phyloP scores from a whole-genome alignment of 2,329 filamentous ascomycete species.

The Madurella fahalii region DNA sequence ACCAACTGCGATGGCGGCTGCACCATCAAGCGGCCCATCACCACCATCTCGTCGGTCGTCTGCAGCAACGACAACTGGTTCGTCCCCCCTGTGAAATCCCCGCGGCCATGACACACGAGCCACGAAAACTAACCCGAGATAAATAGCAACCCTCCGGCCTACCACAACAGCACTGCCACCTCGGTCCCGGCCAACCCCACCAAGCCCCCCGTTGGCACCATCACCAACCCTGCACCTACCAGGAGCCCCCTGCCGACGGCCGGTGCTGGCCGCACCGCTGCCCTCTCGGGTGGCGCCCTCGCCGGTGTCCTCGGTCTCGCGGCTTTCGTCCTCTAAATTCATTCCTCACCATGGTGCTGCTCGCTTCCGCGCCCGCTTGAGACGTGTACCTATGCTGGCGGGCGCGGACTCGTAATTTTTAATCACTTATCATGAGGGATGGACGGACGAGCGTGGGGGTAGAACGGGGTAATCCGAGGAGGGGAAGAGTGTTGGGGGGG shows the following conservation, averaged over 20 bases:
- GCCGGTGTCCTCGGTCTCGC: slow-evolving; percentile 58
- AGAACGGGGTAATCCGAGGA: background rate
- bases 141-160: slow-evolving; percentile 26
- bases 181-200: slow-evolving; percentile 31
- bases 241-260: slow-evolving; percentile 43
- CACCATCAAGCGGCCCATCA: slow-evolving; percentile 59
- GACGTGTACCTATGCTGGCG: background rate
- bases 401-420: slow-evolving; percentile 6
- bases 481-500: background rate
- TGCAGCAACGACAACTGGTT: slow-evolving; percentile 49
- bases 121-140: too few species aligned
- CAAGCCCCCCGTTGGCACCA: slow-evolving; percentile 30
- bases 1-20: slow-evolving; percentile 60
- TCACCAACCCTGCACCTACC: slow-evolving; percentile 17
- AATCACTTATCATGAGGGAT: slow-evolving; percentile 1
- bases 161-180: slow-evolving; percentile 38
- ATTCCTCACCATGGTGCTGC: slow-evolving; percentile 1
- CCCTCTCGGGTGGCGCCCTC: slow-evolving; percentile 55
- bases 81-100: slow-evolving; percentile 22
- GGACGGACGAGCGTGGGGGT: background rate
- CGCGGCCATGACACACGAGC: too few species aligned
- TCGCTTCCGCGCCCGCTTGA: background rate
- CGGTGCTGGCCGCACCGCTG: slow-evolving; percentile 53
- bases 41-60: slow-evolving; percentile 47
- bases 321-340: slow-evolving; percentile 55